Base-by-base conservation (phyloP, 192 early-diverging fungal species). In the Backusella westeae region DNA sequence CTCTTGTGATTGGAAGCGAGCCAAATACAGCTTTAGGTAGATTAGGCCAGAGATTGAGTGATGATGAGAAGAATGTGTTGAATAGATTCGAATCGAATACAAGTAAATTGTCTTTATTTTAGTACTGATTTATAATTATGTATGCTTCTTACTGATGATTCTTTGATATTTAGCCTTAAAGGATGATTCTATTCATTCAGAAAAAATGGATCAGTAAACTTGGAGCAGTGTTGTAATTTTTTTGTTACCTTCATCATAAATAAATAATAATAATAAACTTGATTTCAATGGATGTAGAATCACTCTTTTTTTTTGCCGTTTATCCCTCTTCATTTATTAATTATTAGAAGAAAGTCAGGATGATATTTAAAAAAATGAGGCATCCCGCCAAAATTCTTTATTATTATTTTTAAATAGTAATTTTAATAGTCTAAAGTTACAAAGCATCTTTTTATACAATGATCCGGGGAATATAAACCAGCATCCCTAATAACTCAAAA, bases 1-100 rank as follows among this genome's bases (percentile, higher is more conserved):
- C 71, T 23, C 69, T 77, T 72, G 70, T 77, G 12, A 34, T 77
- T 34, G 76, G 76, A 52, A 77, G 76, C 42, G 76, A 72, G 32
- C 38, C 76, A 6, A 21, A 38, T 32, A 72, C 69, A 49, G 34
- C 59, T 65, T 53, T 77, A 5, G 76, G 76, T 34, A 46, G 34
- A 52, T 44, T 77, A 32, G 75, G 68, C 12, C 56, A 63, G 21
- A 63, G 4, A 3, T 26, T 10, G 10, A 29, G 21, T 8, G 52
- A 63, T 19, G n/a, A 23, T 21, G 53, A 56, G n/a, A 56, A 56
- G n/a, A 23, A 56, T 56, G 53, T 56, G 10, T 56, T 23, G 21
- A 56, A 56, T 56, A 21, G n/a, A 9, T 56, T 10, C n/a, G 53
- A 23, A 56, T 56, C 53, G 8, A 56, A 56, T 56, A 23, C 53